These are phyloP conservation scores for Cicer cuneatum DNA, from an alignment of 306 rosid species.

Conservation along the genomic window DNA sequence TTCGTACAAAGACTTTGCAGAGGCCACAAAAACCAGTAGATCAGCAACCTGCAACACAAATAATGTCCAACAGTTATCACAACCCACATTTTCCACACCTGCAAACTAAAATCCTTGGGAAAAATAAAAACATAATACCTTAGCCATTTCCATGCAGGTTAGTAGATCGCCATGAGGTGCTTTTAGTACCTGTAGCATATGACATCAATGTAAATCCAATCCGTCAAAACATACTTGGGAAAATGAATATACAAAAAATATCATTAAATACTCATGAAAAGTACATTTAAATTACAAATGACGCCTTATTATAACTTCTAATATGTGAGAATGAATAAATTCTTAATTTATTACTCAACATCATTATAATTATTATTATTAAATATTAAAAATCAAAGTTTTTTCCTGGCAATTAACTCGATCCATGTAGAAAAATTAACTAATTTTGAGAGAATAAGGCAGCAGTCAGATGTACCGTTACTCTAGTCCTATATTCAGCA, in stretches of 20 bases:
- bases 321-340: background rate
- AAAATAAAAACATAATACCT: constrained; percentile 56
- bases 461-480: constrained; percentile 59
- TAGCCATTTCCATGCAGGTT: constrained; percentile 91
- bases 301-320: background rate
- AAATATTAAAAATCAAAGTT: background rate
- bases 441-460: constrained; percentile 2
- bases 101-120: constrained; percentile 1
- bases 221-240: constrained; percentile 3
- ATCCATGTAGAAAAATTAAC: background rate
- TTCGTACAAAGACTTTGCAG: constrained; percentile 56
- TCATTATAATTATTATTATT: background rate
- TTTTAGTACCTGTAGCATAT: constrained; percentile 63
- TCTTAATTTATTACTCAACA: background rate
- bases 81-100: constrained; percentile 14
- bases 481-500: constrained; percentile 74
- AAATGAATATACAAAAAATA: background rate
- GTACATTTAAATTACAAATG: background rate
- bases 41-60: constrained; percentile 77
- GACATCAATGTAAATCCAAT: background rate
- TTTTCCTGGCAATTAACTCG: background rate
- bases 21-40: constrained; percentile 86
- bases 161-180: constrained; percentile 88
- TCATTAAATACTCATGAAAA: background rate
- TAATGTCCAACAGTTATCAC: constrained; percentile 27